phyloP scores from a whole-genome alignment of 2,329 filamentous ascomycete genomes.

The Alternaria tenuissima region DNA sequence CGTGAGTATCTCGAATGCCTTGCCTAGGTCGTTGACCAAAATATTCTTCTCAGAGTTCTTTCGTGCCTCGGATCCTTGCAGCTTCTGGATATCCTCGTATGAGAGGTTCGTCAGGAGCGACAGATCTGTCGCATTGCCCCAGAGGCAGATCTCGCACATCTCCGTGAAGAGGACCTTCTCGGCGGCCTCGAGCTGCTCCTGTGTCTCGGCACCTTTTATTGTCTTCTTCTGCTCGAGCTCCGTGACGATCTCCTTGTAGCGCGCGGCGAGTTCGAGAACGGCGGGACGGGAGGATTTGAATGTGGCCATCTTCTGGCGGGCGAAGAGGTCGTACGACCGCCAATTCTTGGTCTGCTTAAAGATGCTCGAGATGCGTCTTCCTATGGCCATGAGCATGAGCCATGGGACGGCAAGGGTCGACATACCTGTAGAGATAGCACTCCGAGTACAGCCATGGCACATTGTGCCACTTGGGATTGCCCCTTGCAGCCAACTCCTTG shows the following conservation, averaged over 20 bases:
- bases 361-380: constrained; percentile 77
- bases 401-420: too few species aligned
- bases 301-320: constrained; percentile 86
- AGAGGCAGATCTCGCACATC: constrained; percentile 96
- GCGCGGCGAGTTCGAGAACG: constrained; percentile 80
- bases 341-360: constrained; percentile 82
- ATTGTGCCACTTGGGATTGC: constrained; percentile 80
- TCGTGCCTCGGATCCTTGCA: constrained; percentile 87
- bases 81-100: constrained; percentile 95
- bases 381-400: constrained; percentile 40
- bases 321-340: constrained; percentile 90
- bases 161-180: constrained; percentile 84
- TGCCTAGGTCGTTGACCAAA: constrained; percentile 81
- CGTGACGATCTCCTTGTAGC: constrained; percentile 76
- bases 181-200: constrained; percentile 67
- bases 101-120: constrained; percentile 88
- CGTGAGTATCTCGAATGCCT: constrained; percentile 74
- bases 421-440: constrained; percentile 88
- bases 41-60: constrained; percentile 93
- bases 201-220: constrained; percentile 53
- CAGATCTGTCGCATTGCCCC: constrained; percentile 96
- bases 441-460: constrained; percentile 90
- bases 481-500: constrained; percentile 77
- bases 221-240: constrained; percentile 67
- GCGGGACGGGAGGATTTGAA: constrained; percentile 92